These are phyloP conservation scores for Pichia cactophila DNA, from an alignment of 1,139 yeast species.

Conservation along the genomic window DNA sequence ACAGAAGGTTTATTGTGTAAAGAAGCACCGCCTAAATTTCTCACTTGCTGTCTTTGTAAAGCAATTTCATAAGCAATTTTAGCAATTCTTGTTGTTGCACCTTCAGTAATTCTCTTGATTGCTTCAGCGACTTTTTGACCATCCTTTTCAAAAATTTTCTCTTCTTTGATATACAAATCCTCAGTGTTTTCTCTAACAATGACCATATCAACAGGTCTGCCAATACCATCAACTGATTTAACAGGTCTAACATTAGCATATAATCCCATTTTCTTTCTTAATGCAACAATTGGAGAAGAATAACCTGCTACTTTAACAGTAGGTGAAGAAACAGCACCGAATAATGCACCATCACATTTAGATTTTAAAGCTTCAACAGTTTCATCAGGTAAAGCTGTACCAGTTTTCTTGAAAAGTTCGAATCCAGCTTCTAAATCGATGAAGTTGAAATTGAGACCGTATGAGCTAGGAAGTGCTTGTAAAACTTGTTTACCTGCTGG, in stretches of 20 bases:
- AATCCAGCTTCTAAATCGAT: slow-evolving; percentile 89
- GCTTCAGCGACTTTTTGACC: slow-evolving; percentile 93
- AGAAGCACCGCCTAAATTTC: slow-evolving; percentile 54
- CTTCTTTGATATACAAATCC: slow-evolving; percentile 93
- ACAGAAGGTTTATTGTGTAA: slow-evolving; percentile 57
- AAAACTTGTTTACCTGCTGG: slow-evolving; percentile 88
- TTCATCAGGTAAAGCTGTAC: slow-evolving; percentile 89
- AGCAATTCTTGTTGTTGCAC: slow-evolving; percentile 80
- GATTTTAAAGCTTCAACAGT: slow-evolving; percentile 74
- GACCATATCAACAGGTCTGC: slow-evolving; percentile 91
- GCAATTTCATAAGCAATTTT: slow-evolving; percentile 91
- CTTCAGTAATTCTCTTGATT: slow-evolving; percentile 87
- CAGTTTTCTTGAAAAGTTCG: slow-evolving; percentile 86
- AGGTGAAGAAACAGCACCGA: slow-evolving; percentile 97
- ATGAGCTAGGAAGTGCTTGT: slow-evolving; percentile 69
- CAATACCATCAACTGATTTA: slow-evolving; percentile 77
- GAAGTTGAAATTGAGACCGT: slow-evolving; percentile 75
- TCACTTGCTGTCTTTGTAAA: slow-evolving; percentile 74
- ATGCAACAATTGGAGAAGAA: slow-evolving; percentile 96
- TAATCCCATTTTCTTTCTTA: slow-evolving; percentile 88
- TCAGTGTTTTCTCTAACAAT: slow-evolving; percentile 98
- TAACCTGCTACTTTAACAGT: slow-evolving; percentile 90
- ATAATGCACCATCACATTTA: slow-evolving; percentile 93
- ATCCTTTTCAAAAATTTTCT: slow-evolving; percentile 65
- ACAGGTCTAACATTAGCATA: slow-evolving; percentile 98